Base-by-base conservation (phyloP, 768 basidiomycete species). In the Boletus rubescentipes region DNA sequence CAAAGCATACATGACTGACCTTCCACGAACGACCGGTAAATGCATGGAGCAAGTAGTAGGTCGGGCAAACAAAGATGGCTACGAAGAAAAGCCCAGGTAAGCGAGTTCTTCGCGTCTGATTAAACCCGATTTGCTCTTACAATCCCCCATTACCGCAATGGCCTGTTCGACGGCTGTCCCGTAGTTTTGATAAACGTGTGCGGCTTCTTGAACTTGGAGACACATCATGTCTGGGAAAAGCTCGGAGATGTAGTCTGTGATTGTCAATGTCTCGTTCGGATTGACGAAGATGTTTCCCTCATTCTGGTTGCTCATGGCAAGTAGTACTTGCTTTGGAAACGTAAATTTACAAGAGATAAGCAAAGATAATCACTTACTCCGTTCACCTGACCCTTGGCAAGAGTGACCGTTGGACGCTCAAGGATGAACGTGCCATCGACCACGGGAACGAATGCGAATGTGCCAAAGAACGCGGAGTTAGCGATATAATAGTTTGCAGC, bases 401-500 rank as follows among this genome's bases (percentile, higher is more conserved):
- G 50, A 5, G 74, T 66, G 44, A 70, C 51, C 0, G 69, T 76
- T 7, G 79, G 77, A 16, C 76, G 65, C 40, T 76, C 73, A 0
- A 70, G 64, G 34, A 81, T 78, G 53, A 79, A 76, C 2, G 61
- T 68, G 2, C 77, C 79, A 58, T 81, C 80, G 3, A 82, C 71
- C 21, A 82, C 78, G 0, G 79, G 79, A 11, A 71, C 67, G 36
- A 76, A 77, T 7, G 63, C 56, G 32, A 66, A 76, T 2, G 73
- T 74, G 1, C 75, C 76, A 48, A 57, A 77, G 61, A 79, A 76
- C 7, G 58, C 72, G 26, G 62, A 63, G 0, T 3, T 12, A 5
- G 63, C 65, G 15, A 79, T 57, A 9, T 71, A 44, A 5, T 45
- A 21, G 50, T 80, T 80, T 6, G 63, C 66, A 9, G 51, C 52